phyloP scores from a whole-genome alignment of 2,329 filamentous ascomycete genomes.

The Penicillium sp. region DNA sequence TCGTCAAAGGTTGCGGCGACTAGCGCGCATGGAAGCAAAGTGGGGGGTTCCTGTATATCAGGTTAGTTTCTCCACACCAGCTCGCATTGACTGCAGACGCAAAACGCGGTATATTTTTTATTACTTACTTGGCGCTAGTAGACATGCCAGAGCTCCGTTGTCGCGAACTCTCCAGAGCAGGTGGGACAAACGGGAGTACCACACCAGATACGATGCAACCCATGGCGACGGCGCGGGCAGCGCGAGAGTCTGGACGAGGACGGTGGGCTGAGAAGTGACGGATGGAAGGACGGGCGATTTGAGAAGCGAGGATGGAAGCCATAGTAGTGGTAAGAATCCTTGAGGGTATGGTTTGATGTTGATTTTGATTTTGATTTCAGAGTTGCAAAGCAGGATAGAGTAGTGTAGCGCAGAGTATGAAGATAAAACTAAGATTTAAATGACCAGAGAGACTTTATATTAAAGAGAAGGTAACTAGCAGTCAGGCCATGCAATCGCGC shows the following conservation, averaged over 20 bases:
- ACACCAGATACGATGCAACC: slow-evolving; percentile 46
- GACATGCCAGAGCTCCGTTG: slow-evolving; percentile 41
- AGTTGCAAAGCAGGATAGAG: neutral
- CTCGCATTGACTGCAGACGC: neutral
- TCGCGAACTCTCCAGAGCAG: slow-evolving; percentile 48
- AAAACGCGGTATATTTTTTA: neutral
- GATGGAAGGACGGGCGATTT: slow-evolving; percentile 38
- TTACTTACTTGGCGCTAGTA: slow-evolving; percentile 40
- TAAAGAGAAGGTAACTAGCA: neutral
- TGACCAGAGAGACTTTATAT: slow-evolving; percentile 13
- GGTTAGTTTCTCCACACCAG: slow-evolving; percentile 14
- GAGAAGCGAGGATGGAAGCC: slow-evolving; percentile 21
- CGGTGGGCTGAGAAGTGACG: slow-evolving; percentile 48
- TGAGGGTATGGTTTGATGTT: neutral
- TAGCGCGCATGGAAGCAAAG: slow-evolving; percentile 46
- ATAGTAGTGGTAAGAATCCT: slow-evolving; percentile 13
- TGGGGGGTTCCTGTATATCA: slow-evolving; percentile 36
- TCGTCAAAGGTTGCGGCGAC: neutral
- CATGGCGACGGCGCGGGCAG: slow-evolving; percentile 42
- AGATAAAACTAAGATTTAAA: neutral
- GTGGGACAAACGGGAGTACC: slow-evolving; percentile 48
- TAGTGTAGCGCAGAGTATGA: neutral
- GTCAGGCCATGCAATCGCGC: slow-evolving; percentile 23
- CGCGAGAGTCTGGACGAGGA: slow-evolving; percentile 40
- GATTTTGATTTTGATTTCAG: neutral